phyloP scores from a whole-genome alignment of 1,284 basidiomycete genomes.

The Ceratorhiza oryzae-sativae region DNA sequence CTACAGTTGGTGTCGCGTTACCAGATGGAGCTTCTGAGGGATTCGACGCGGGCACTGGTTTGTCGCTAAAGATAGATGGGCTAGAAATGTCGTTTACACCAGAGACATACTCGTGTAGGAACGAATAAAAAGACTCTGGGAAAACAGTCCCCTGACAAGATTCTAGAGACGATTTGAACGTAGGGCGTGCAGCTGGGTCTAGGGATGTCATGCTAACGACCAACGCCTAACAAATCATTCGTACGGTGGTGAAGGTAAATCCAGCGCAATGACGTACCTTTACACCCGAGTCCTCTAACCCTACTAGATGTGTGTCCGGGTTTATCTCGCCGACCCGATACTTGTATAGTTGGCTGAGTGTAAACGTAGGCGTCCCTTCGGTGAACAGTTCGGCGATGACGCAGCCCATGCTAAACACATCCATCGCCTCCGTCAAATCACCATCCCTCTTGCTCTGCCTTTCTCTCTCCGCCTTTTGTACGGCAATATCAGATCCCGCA shows the following conservation, averaged over 20 bases:
- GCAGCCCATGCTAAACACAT: slow-evolving; percentile 95
- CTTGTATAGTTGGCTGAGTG: slow-evolving; percentile 94
- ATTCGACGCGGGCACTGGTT: slow-evolving; percentile 2
- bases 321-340: slow-evolving; percentile 87
- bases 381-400: slow-evolving; percentile 96
- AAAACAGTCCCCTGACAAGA: slow-evolving; percentile 82
- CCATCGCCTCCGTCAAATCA: slow-evolving; percentile 94
- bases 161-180: slow-evolving; percentile 84
- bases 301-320: slow-evolving; percentile 74
- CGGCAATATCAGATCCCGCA: slow-evolving; percentile 73
- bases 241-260: slow-evolving; percentile 31
- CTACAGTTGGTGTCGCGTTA: not conserved
- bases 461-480: slow-evolving; percentile 62
- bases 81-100: slow-evolving; percentile 75
- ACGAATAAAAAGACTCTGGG: slow-evolving; percentile 92
- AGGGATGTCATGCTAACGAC: slow-evolving; percentile 91
- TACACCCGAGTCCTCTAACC: slow-evolving; percentile 83
- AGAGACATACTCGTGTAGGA: slow-evolving; percentile 87
- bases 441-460: slow-evolving; percentile 68
- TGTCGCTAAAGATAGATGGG: slow-evolving; percentile 53
- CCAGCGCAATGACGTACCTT: slow-evolving; percentile 61
- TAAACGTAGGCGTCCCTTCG: slow-evolving; percentile 94
- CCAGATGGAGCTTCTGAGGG: slow-evolving; percentile 49
- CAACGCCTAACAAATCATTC: slow-evolving; percentile 65
- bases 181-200: slow-evolving; percentile 77